A percentile compares a stretch with the other conserved stretches of the same genome.
Conservation (phyloP, 441 rosid species). For the Adansonia grandidieri region DNA sequence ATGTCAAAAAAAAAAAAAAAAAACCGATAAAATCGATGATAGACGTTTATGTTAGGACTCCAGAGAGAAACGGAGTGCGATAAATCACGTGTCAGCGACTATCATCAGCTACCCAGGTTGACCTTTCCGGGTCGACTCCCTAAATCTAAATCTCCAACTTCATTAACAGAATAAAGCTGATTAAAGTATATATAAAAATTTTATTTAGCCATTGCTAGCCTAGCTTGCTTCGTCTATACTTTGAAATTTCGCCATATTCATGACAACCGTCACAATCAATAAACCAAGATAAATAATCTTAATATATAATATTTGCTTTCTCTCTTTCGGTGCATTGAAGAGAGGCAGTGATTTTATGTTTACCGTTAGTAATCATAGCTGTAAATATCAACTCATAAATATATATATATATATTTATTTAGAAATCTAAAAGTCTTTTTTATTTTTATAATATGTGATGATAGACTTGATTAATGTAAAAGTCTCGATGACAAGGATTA, state of each 20-base stretch:
- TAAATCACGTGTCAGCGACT: conserved; percentile 2
- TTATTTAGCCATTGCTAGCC: neutral
- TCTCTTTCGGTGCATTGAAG: neutral
- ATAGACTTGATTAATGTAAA: neutral
- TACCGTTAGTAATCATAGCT: neutral
- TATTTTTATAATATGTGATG: neutral
- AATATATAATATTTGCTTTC: neutral
- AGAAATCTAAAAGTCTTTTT: neutral
- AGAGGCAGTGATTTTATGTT: neutral
- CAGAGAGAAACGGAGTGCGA: too few species aligned
- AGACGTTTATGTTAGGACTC: too few species aligned
- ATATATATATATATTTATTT: neutral
- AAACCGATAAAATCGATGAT: too few species aligned
- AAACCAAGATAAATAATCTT: neutral
- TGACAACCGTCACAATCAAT: neutral
- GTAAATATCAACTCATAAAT: neutral
- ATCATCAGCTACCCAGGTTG: neutral
- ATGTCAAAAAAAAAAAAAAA: too few species aligned
- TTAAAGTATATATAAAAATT: neutral
- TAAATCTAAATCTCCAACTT: too few species aligned
- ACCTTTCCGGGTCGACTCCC: neutral
- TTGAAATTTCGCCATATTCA: neutral
- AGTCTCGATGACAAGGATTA: conserved; percentile 5
- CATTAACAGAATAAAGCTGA: neutral
- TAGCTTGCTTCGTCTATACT: neutral